These are phyloP conservation scores for Lactarius evosmus DNA, from an alignment of 768 basidiomycete species.

Conservation along the genomic window DNA sequence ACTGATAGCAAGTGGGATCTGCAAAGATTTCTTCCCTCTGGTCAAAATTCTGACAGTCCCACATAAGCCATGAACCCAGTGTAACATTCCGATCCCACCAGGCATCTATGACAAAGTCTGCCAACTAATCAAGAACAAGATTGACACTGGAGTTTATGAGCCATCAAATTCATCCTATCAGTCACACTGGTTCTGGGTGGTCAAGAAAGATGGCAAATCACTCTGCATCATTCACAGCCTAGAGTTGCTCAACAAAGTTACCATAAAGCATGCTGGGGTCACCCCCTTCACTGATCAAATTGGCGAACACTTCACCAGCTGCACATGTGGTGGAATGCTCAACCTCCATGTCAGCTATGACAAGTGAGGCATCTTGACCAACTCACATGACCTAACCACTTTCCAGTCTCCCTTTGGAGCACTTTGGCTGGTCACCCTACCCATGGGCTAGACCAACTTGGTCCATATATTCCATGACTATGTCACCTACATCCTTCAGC, in stretches of 20 bases:
- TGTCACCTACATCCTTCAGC: constrained; percentile 37
- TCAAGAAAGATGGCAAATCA: no score
- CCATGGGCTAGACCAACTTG: constrained; percentile 44
- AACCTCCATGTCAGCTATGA: constrained; percentile 39
- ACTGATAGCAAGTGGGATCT: no score
- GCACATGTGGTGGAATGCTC: constrained; percentile 26
- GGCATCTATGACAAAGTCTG: constrained; percentile 32
- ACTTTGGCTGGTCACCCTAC: constrained; percentile 36
- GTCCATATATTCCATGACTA: constrained; percentile 43
- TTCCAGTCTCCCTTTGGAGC: no score
- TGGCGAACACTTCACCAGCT: no score
- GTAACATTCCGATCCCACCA: constrained; percentile 30
- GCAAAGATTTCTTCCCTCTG: no score
- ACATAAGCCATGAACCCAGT: constrained; percentile 34
- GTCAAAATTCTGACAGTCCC: no score
- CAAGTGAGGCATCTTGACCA: constrained; percentile 35
- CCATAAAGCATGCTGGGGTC: constrained; percentile 26
- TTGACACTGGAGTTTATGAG: constrained; percentile 38
- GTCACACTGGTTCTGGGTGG: no score
- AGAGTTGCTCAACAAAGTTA: constrained; percentile 30
- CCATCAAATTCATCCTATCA: no score
- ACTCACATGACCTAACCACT: no score
- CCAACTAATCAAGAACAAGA: constrained; percentile 38
- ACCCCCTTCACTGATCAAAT: no score
- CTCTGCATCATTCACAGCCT: no score